These are phyloP conservation scores for Craterostigma plantagineum DNA, from an alignment of 257 asterid species.

Conservation along the genomic window DNA sequence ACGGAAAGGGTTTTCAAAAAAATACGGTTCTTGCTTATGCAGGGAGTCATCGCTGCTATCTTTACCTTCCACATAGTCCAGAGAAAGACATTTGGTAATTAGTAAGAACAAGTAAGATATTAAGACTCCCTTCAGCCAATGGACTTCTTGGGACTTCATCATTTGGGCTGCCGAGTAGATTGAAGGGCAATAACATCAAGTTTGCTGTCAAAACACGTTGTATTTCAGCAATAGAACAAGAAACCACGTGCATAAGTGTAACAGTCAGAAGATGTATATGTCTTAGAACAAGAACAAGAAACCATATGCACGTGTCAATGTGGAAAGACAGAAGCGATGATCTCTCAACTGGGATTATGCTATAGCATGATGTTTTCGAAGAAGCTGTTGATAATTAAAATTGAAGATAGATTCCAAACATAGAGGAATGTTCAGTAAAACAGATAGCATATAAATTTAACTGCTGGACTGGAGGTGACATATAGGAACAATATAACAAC, in stretches of 20 bases:
- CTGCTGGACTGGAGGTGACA: too few relatives aligned
- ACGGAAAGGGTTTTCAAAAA: slow-evolving; percentile 73
- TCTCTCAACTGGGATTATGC: too few relatives aligned
- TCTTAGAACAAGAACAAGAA: not conserved
- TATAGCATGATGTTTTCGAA: too few relatives aligned
- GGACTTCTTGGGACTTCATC: slow-evolving; percentile 66
- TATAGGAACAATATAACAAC: too few relatives aligned
- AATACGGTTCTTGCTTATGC: slow-evolving; percentile 40
- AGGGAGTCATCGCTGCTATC: slow-evolving; percentile 28
- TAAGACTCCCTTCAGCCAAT: slow-evolving; percentile 71
- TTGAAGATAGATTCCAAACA: too few relatives aligned
- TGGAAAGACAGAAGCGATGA: slow-evolving; percentile 4
- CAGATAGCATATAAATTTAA: not conserved
- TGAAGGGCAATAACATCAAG: slow-evolving; percentile 64
- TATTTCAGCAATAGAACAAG: slow-evolving; percentile 12
- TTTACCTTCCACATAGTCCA: slow-evolving; percentile 35
- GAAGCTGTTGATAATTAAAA: too few relatives aligned
- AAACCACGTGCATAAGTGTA: slow-evolving; percentile 4
- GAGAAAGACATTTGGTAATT: slow-evolving; percentile 46
- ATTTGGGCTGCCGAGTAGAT: slow-evolving; percentile 54
- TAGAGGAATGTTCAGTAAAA: too few relatives aligned
- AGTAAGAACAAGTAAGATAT: slow-evolving; percentile 59
- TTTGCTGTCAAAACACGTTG: slow-evolving; percentile 56
- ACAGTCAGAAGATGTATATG: too few relatives aligned
- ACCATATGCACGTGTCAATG: slow-evolving; percentile 1